These are phyloP conservation scores for Sordariomycetes sp. DNA, from an alignment of 2,329 filamentous ascomycete species.

Conservation along the genomic window DNA sequence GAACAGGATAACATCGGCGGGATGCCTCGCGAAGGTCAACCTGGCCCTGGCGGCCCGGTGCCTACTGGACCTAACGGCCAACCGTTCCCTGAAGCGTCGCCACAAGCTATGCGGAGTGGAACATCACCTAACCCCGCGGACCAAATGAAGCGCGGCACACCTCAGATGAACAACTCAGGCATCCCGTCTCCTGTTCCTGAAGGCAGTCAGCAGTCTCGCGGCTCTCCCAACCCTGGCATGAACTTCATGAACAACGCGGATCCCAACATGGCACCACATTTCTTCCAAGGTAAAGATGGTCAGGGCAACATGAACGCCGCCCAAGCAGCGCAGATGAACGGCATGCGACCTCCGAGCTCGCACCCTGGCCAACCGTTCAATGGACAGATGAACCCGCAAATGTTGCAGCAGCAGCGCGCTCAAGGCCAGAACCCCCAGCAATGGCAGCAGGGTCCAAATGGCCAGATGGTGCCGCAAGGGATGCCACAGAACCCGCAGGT, in stretches of 20 bases:
- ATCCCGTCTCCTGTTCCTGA: slow-evolving; percentile 67
- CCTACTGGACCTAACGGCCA: slow-evolving; percentile 49
- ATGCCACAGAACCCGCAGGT: slow-evolving; percentile 34
- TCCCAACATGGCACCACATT: slow-evolving; percentile 49
- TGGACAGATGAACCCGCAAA: slow-evolving; percentile 48
- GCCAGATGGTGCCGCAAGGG: slow-evolving; percentile 28
- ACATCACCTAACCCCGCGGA: slow-evolving; percentile 71
- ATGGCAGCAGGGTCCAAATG: slow-evolving; percentile 31
- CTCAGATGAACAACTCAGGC: slow-evolving; percentile 60
- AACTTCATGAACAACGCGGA: slow-evolving; percentile 58
- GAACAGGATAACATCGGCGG: slow-evolving; percentile 58
- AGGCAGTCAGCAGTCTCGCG: slow-evolving; percentile 55
- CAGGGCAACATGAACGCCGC: slow-evolving; percentile 42
- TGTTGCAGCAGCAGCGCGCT: slow-evolving; percentile 32
- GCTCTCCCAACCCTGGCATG: slow-evolving; percentile 54
- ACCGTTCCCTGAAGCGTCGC: slow-evolving; percentile 60
- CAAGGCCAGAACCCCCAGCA: slow-evolving; percentile 19
- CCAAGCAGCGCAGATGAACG: slow-evolving; percentile 50
- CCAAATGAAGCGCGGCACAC: slow-evolving; percentile 70
- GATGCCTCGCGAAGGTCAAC: slow-evolving; percentile 37
- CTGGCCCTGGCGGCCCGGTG: slow-evolving; percentile 43
- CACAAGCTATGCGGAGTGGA: slow-evolving; percentile 56
- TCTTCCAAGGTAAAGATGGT: slow-evolving; percentile 51
- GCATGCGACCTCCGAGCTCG: slow-evolving; percentile 60
- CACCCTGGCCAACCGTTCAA: slow-evolving; percentile 53